Evolutionary conservation across 1,139 yeast species (phyloP).

Genomic region (Sugiyamaella neomexicana): DNA sequence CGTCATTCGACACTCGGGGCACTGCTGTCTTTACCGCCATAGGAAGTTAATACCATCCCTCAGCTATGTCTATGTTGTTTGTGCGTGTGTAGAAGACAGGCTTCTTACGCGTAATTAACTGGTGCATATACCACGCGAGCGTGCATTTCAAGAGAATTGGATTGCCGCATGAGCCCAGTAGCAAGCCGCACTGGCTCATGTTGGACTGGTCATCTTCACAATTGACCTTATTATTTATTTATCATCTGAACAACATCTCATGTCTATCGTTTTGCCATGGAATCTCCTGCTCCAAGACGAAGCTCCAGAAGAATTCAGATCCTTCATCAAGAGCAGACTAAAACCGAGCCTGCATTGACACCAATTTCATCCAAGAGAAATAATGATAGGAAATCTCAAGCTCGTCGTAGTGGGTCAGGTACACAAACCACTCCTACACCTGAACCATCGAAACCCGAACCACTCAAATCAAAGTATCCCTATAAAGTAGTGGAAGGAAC

Average conservation of each 20-base stretch:
- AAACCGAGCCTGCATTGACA: not conserved
- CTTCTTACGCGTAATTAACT: no score
- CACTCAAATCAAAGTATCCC: conserved; percentile 46
- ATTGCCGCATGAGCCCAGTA: no score
- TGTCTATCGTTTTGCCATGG: conserved; percentile 7
- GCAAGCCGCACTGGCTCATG: not conserved
- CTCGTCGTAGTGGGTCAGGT: not conserved
- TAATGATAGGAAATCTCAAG: not conserved
- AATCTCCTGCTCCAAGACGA: conserved; percentile 20
- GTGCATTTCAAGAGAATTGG: no score
- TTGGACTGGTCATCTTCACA: not conserved
- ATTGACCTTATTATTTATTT: not conserved
- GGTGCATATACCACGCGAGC: not conserved
- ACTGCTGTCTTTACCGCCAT: not conserved
- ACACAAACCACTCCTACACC: conserved; percentile 6
- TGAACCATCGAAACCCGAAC: conserved; percentile 2
- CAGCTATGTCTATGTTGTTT: no score
- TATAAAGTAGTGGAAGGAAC: conserved; percentile 65
- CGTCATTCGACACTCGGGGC: not conserved
- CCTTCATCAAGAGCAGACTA: conserved; percentile 5
- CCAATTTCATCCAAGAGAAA: not conserved
- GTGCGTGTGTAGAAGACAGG: no score
- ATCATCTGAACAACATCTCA: not conserved
- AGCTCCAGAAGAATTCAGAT: conserved; percentile 18
- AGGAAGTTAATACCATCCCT: not conserved